Conservation (phyloP, 352 stramenopile genomes). For the Phytopythium delawarense region DNA sequence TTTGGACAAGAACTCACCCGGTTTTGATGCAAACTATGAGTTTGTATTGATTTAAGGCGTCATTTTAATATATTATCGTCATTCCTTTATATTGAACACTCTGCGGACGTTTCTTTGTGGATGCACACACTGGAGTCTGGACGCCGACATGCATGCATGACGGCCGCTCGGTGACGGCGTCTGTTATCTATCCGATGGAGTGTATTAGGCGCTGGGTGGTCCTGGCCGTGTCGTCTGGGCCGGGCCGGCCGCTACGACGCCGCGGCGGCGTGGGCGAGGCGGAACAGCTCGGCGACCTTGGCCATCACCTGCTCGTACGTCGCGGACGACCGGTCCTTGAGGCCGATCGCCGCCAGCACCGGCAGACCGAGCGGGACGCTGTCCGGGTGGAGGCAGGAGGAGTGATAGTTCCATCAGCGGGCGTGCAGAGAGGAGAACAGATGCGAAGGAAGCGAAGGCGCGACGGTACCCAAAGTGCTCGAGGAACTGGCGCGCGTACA, state of each 20-base stretch:
- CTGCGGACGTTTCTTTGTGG: too few species aligned
- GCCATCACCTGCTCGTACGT: constrained; percentile 80
- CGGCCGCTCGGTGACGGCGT: too few species aligned
- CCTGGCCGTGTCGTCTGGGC: not conserved
- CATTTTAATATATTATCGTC: too few species aligned
- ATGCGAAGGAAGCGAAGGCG: not conserved
- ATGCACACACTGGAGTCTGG: too few species aligned
- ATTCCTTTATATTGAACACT: too few species aligned
- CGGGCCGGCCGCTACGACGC: not conserved
- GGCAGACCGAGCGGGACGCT: constrained; percentile 64
- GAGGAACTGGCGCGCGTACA: constrained; percentile 80
- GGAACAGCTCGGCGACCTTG: constrained; percentile 43
- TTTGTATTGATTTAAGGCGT: too few species aligned
- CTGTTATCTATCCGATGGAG: too few species aligned
- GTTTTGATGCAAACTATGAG: too few species aligned
- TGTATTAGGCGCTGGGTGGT: not conserved
- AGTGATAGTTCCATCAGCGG: not conserved
- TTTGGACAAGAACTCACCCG: too few species aligned
- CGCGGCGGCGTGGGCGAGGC: constrained; percentile 10
- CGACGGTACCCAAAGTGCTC: constrained; percentile 74
- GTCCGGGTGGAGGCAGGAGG: not conserved
- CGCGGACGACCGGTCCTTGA: constrained; percentile 70
- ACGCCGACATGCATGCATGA: too few species aligned
- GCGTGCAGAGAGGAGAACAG: too few species aligned
- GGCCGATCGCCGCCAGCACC: constrained; percentile 63